Base-by-base conservation (phyloP, 257 asterid genomes). In the Solanum dulcamara region DNA sequence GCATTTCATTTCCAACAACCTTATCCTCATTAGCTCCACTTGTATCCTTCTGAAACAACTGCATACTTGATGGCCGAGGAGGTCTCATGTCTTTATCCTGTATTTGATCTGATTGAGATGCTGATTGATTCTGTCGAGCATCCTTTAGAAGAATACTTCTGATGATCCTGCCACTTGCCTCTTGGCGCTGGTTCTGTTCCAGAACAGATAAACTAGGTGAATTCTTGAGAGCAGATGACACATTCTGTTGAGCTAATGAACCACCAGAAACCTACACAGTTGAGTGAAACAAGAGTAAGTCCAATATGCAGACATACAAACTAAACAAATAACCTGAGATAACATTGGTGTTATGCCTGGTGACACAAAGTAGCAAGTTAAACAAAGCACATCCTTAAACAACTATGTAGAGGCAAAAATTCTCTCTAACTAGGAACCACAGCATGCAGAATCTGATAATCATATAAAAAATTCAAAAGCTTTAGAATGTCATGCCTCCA, bases 111-210 rank as follows among this genome's bases (percentile, higher is more conserved):
- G 94, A 82, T 85, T 89, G 93, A 84, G 89, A 84, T 71, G 91
- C 51, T 66, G 89, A 86, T 84, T 91, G 94, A 87, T 88, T 90
- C 85, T 89, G 95, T 32, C 87, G 92, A 85, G 86, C 88, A 89
- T 95, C 96, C 90, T 87, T 91, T 17, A 91, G 93, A 87, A 94
- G 96, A 88, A 94, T 93, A 91, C 94, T 94, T 87, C 92, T 90
- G 85, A 95, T 90, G 57, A 93, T 91, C 94, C 93, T 90, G 86
- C 98, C 99, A 91, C 93, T 85, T 86, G 94, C 83, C 91, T 93
- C 98, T 22, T 93, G 96, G 55, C 84, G 91, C 89, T 91, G 96
- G 88, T 92, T 93, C 89, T 88, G 94, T 86, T 81, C 92, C 7
- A 66, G 59, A 81, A 86, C 70, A 87, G 89, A 77, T 87, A 89